Evolutionary conservation across 148 eudicot species (phyloP).

Genomic region (Hydrangea macrophylla): DNA sequence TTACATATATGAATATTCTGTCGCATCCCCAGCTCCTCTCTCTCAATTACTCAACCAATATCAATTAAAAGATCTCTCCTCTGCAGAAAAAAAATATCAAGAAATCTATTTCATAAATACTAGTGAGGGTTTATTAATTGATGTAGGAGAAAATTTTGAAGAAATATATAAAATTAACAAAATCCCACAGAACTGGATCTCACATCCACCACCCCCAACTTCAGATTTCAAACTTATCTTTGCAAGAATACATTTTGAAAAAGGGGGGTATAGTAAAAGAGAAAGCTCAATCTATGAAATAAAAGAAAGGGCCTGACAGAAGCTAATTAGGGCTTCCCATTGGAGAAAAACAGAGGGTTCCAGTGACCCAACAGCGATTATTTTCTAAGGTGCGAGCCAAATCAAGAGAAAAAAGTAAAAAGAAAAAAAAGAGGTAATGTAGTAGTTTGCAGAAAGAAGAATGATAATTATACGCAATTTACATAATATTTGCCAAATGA

Average conservation of each 20-base stretch:
- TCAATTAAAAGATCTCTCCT: no score
- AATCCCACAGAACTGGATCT: not conserved
- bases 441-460: not conserved
- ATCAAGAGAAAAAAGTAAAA: no score
- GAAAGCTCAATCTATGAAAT: conserved; percentile 1
- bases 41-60: no score
- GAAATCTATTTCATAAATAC: no score
- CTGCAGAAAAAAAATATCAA: not conserved
- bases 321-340: not conserved
- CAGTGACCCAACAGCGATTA: conserved; percentile 1
- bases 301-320: not conserved
- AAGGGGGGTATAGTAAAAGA: not conserved
- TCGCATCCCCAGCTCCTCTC: not conserved
- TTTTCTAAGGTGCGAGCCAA: not conserved
- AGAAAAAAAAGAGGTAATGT: no score
- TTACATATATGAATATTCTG: no score
- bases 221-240: not conserved
- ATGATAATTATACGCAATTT: not conserved
- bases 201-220: not conserved
- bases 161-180: no score
- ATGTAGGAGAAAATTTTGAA: no score
- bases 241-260: not conserved
- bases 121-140: no score
- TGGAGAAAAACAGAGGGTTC: not conserved
- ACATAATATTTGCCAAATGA: not conserved